These are phyloP conservation scores for Xylaria sp. DNA, from an alignment of 2,329 filamentous ascomycete species.

Conservation along the genomic window DNA sequence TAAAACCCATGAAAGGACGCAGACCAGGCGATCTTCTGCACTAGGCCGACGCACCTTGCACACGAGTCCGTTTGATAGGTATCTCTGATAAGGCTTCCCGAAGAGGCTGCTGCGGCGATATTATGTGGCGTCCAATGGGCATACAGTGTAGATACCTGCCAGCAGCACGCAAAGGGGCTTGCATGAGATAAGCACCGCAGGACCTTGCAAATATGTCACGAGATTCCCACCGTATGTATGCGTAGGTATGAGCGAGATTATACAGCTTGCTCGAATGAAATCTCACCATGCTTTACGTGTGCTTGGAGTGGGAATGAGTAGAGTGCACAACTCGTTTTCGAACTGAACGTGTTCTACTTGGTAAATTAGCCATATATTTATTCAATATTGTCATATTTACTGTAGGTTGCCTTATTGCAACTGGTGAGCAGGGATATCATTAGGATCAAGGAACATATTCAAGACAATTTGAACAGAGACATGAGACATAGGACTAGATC, in stretches of 20 bases:
- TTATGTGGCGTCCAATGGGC: constrained; percentile 35
- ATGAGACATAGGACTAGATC: constrained; percentile 15
- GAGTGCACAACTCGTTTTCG: neutral
- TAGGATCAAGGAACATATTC: neutral
- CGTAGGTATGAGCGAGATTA: neutral
- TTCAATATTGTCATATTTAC: too few species aligned
- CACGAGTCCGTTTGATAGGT: constrained; percentile 3
- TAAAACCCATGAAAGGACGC: neutral
- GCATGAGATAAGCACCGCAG: constrained; percentile 19
- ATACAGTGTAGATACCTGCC: neutral
- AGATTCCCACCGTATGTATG: neutral
- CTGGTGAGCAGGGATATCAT: too few species aligned
- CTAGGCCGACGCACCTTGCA: neutral
- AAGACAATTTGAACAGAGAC: constrained; percentile 21
- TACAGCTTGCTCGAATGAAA: neutral
- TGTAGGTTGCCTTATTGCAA: too few species aligned
- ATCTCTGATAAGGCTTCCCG: constrained; percentile 23
- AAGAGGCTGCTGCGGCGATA: constrained; percentile 13
- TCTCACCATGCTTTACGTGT: neutral
- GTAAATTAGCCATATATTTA: neutral
- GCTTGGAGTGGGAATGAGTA: neutral
- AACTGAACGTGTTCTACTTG: neutral
- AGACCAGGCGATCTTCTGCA: neutral
- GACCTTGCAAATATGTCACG: neutral
- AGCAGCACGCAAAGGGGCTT: neutral